A percentile compares a stretch with the other conserved stretches of the same genome.
Conservation (phyloP, 306 rosid genomes). For the Vachellia collinsii region DNA sequence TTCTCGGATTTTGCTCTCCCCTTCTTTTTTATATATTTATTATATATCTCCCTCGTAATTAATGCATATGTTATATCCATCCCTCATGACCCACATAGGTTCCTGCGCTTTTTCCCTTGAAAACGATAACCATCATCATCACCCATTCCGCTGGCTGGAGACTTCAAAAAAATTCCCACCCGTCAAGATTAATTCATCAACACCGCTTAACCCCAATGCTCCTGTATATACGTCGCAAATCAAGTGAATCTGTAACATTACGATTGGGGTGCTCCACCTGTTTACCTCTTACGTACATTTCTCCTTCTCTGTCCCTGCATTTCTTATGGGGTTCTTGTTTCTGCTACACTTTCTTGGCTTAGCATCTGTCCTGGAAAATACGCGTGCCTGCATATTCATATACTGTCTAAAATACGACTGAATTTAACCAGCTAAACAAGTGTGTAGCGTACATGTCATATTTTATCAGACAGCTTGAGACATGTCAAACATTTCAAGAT, state of each 20-base stretch:
- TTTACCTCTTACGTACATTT: neutral
- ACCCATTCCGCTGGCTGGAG: neutral
- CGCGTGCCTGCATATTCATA: too few relatives aligned
- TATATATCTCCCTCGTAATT: neutral
- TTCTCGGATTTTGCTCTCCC: neutral
- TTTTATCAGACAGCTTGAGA: too few relatives aligned
- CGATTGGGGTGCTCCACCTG: neutral
- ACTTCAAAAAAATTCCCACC: neutral
- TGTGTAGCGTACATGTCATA: neutral
- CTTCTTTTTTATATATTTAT: neutral
- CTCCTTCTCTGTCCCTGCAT: too few relatives aligned
- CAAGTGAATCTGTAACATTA: neutral
- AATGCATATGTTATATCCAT: neutral
- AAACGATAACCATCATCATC: neutral
- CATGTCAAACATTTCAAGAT: neutral
- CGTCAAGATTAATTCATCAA: neutral
- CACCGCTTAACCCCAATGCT: neutral
- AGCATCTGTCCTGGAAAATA: too few relatives aligned
- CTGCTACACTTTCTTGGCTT: too few relatives aligned
- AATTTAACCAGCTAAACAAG: too few relatives aligned
- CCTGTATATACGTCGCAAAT: neutral
- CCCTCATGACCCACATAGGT: neutral
- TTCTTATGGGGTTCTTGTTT: too few relatives aligned
- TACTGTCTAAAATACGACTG: too few relatives aligned
- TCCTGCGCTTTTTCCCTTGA: neutral